phyloP scores from a whole-genome alignment of 2,329 filamentous ascomycete species.

The Atkinsonella texensis region DNA sequence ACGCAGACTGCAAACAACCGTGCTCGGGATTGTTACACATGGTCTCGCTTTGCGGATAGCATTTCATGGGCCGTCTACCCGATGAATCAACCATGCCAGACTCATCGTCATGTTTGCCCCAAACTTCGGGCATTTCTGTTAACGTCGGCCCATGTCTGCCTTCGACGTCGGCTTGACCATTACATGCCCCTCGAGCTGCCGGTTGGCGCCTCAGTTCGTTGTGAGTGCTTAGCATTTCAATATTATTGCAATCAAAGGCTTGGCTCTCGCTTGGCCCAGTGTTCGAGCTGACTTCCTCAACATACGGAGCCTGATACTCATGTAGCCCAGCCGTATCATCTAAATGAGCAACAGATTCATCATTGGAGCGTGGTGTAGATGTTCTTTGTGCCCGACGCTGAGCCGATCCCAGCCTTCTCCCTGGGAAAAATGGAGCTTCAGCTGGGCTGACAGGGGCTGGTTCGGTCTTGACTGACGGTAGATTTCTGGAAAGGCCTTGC shows the following conservation, averaged over 20 bases:
- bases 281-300: constrained; percentile 7
- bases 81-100: too few relatives aligned
- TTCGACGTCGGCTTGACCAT: neutral
- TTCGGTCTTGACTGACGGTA: neutral
- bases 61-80: too few relatives aligned
- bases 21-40: too few relatives aligned
- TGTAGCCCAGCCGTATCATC: neutral
- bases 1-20: neutral
- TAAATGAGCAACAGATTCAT: neutral
- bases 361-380: constrained; percentile 3
- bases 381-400: constrained; percentile 18
- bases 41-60: too few relatives aligned
- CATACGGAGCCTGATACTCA: constrained; percentile 10
- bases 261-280: neutral
- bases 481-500: neutral
- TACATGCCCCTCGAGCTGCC: neutral
- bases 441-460: constrained; percentile 3
- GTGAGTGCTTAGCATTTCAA: neutral
- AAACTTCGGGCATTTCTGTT: too few relatives aligned
- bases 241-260: neutral
- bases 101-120: too few relatives aligned
- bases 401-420: constrained; percentile 15
- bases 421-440: constrained; percentile 11
- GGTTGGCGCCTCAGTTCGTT: neutral
- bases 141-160: too few relatives aligned